A percentile compares a stretch with the other conserved stretches of the same genome.
These are phyloP conservation scores for Eucalyptus shirleyi DNA, from an alignment of 345 rosid genomes.

Conservation along the genomic window DNA sequence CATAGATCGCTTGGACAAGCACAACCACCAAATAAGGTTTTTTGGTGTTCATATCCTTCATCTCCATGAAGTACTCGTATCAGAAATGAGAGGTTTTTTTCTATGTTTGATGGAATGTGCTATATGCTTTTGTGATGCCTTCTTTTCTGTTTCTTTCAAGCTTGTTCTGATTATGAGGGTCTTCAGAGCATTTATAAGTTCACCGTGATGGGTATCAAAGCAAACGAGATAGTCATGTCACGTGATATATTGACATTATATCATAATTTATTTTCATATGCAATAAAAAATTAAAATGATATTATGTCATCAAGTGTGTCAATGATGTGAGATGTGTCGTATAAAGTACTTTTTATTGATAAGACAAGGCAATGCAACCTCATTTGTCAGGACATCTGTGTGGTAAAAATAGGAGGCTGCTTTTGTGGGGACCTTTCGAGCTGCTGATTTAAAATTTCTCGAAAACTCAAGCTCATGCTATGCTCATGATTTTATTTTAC, in stretches of 20 bases:
- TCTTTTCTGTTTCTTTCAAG: not conserved
- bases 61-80: not conserved
- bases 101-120: not conserved
- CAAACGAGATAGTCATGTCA: not conserved
- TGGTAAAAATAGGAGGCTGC: not conserved
- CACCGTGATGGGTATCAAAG: not conserved
- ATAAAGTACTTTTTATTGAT: not conserved
- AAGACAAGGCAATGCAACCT: not conserved
- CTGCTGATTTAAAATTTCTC: not conserved
- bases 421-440: not conserved
- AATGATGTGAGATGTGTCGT: not conserved
- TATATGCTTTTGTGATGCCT: not conserved
- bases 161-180: not conserved
- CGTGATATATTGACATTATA: not conserved
- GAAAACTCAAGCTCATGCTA: not conserved
- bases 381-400: not conserved
- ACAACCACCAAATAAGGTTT: constrained; percentile 46
- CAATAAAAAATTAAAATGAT: not conserved
- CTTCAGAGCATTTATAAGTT: not conserved
- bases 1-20: constrained; percentile 58
- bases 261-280: not conserved
- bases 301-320: not conserved
- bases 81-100: not conserved
- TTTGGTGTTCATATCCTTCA: constrained; percentile 22
- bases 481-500: not conserved